Evolutionary conservation across 805 yeast genomes (phyloP), one percentile per base, ranked within the genome.

Genomic region (Brettanomyces naardenensis): DNA sequence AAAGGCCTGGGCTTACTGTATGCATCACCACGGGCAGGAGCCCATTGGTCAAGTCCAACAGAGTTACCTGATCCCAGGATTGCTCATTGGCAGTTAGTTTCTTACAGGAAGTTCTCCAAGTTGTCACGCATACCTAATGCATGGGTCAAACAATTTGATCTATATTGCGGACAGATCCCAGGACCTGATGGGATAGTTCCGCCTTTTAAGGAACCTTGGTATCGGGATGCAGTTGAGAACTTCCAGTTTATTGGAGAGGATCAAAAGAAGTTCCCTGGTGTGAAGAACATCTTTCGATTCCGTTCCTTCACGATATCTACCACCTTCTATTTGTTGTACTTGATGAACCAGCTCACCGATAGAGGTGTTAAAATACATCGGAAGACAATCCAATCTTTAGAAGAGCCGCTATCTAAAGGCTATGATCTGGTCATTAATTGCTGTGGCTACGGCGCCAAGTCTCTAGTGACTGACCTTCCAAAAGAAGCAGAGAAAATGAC

Each of bases 301-400:
- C 68, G 64, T 31, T 71, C 83, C 0, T 69, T 78, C 30, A 75
- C 80, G 14, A 68, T 81, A 28, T 66, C 83, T 3, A 75, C 79
- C 3, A 69, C 75, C 2, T 63, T 69, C 19, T 81, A 81, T 49
- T 58, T 80, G 32, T 55, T 69, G 23, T 81, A 65, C 52, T 58
- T 81, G 29, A 53, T 72, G 25, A 62, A 65, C 29, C 59, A 67
- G 48, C 57, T 74, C 27, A 51, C 65, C 27, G 59, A 52, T 14
- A 37, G 53, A 6, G 84, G 84, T 3, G 75, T 75, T 18, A 45
- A 45, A 0, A 48, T 78, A 59, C 1, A 45, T 80, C n/a, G n/a
- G n/a, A n/a, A n/a, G n/a, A n/a, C n/a, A n/a, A n/a, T n/a, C n/a
- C n/a, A n/a, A n/a, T n/a, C n/a, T n/a, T n/a, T n/a, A n/a, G n/a